Evolutionary conservation across 2,329 filamentous ascomycete genomes (phyloP).

Genomic region (Penicillium verrucosum): DNA sequence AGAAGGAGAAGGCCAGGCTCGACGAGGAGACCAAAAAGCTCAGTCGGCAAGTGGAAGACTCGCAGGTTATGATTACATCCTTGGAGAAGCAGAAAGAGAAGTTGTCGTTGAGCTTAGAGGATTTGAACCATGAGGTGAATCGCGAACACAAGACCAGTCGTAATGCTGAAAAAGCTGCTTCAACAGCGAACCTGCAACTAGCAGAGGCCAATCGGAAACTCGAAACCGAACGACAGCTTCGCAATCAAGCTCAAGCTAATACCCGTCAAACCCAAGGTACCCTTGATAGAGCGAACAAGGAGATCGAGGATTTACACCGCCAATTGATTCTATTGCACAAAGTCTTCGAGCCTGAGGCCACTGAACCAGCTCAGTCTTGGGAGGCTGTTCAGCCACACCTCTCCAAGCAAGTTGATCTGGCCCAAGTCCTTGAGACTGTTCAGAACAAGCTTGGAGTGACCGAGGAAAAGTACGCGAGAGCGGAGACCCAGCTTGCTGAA

Average conservation of each 20-base stretch:
- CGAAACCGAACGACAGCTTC: slow-evolving; percentile 84
- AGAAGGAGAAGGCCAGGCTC: slow-evolving; percentile 75
- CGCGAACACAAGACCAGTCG: slow-evolving; percentile 85
- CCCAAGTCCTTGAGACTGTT: slow-evolving; percentile 80
- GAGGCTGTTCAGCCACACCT: slow-evolving; percentile 69
- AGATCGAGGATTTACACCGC: slow-evolving; percentile 73
- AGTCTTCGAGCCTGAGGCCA: slow-evolving; percentile 75
- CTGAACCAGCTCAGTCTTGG: slow-evolving; percentile 64
- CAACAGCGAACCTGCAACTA: slow-evolving; percentile 74
- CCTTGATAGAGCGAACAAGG: slow-evolving; percentile 74
- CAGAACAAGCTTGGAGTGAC: slow-evolving; percentile 84
- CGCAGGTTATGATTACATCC: slow-evolving; percentile 75
- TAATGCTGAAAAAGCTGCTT: slow-evolving; percentile 84
- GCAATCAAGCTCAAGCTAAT: slow-evolving; percentile 79
- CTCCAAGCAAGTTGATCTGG: slow-evolving; percentile 66
- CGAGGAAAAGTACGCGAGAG: slow-evolving; percentile 73
- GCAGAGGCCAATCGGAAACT: slow-evolving; percentile 85
- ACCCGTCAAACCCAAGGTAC: slow-evolving; percentile 75
- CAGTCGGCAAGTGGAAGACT: slow-evolving; percentile 78
- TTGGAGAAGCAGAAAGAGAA: slow-evolving; percentile 95
- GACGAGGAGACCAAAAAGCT: slow-evolving; percentile 81
- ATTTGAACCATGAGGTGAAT: slow-evolving; percentile 86
- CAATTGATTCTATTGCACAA: slow-evolving; percentile 81
- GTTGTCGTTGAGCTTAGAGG: slow-evolving; percentile 79
- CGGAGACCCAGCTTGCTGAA: slow-evolving; percentile 77